Evolutionary conservation across 73 alveolate genomes (phyloP).

Genomic region (Paramecium primaurelia): DNA sequence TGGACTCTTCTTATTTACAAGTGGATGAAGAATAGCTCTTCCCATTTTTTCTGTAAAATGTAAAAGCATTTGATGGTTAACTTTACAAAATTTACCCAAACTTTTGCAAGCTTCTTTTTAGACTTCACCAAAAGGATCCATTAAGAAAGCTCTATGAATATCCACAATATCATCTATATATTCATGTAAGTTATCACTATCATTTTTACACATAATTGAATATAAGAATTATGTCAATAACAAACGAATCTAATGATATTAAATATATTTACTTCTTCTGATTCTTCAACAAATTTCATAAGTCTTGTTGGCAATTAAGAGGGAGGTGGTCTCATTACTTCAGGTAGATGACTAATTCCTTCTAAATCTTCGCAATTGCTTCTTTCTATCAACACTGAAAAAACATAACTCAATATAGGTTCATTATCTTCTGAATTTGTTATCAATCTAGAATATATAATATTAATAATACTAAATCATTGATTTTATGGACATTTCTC

Average conservation of each 20-base stretch:
- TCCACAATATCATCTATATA: slow-evolving; percentile 56
- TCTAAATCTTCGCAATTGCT: slow-evolving; percentile 52
- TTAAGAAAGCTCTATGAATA: slow-evolving; percentile 55
- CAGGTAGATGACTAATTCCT: slow-evolving; percentile 56
- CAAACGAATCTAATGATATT: not conserved
- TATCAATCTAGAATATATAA: not conserved
- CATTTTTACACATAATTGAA: slow-evolving; percentile 20
- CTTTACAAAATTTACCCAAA: slow-evolving; percentile 31
- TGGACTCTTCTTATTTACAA: slow-evolving; percentile 39
- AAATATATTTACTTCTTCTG: slow-evolving; percentile 38
- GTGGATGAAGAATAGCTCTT: slow-evolving; percentile 53
- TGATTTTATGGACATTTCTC: slow-evolving; percentile 48
- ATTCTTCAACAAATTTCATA: slow-evolving; percentile 43
- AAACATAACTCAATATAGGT: slow-evolving; percentile 44
- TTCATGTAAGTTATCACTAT: slow-evolving; percentile 46
- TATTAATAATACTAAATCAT: slow-evolving; percentile 29
- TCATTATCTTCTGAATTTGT: slow-evolving; percentile 41
- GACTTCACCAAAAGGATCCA: slow-evolving; percentile 63
- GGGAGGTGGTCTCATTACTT: slow-evolving; percentile 68
- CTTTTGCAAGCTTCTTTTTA: slow-evolving; percentile 49
- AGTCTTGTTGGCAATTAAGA: slow-evolving; percentile 35
- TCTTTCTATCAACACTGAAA: slow-evolving; percentile 56
- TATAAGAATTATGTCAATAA: not conserved
- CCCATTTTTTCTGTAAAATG: slow-evolving; percentile 59
- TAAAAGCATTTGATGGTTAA: slow-evolving; percentile 31